Evolutionary conservation across 441 rosid genomes (phyloP).

Genomic region (Adansonia grandidieri): DNA sequence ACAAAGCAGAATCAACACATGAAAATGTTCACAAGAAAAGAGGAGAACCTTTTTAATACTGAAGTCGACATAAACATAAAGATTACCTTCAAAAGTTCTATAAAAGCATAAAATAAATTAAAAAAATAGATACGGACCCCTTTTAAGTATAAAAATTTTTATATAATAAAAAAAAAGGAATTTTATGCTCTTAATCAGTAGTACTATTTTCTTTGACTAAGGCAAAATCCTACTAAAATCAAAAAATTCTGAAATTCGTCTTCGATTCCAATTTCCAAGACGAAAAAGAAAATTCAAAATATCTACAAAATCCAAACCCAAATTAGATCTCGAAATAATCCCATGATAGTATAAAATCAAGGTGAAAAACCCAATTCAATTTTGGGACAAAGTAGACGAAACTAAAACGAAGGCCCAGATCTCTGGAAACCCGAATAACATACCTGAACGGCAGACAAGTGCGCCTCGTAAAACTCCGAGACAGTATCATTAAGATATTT

Average conservation of each 20-base stretch:
- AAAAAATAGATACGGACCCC: background rate
- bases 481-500: constrained; percentile 36
- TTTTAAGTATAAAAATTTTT: background rate
- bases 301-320: background rate
- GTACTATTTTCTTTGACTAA: background rate
- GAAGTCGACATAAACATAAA: background rate
- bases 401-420: background rate
- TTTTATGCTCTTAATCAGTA: background rate
- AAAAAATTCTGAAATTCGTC: background rate
- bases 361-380: background rate
- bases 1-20: background rate
- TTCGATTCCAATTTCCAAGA: no score
- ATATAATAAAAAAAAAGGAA: background rate
- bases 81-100: background rate
- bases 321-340: background rate
- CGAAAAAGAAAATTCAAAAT: background rate
- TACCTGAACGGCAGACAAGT: constrained; percentile 73
- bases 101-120: background rate
- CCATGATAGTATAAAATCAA: background rate
- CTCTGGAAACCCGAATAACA: background rate
- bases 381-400: background rate
- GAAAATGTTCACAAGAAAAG: background rate
- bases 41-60: background rate
- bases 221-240: background rate
- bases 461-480: constrained; percentile 37